Conservation (phyloP, 2,329 filamentous ascomycete genomes). For the Aspergillus phoenicis region DNA sequence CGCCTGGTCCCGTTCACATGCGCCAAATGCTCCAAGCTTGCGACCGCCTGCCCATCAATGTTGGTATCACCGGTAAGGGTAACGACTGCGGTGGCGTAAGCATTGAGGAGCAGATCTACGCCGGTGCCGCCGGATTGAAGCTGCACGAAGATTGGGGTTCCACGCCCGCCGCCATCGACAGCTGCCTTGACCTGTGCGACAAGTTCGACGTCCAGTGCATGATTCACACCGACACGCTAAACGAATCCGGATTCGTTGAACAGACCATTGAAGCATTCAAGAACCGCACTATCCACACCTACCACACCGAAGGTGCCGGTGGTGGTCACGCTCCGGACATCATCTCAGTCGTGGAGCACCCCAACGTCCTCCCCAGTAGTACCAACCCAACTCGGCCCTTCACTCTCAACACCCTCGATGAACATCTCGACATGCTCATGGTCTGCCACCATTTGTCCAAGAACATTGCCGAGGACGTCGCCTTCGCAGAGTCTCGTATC, state of each 20-base stretch:
- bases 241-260: constrained; percentile 97
- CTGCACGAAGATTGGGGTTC: constrained; percentile 95
- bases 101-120: constrained; percentile 76
- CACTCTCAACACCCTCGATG: constrained; percentile 89
- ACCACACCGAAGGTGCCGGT: constrained; percentile 94
- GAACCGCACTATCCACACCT: constrained; percentile 87
- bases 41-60: constrained; percentile 79
- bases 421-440: constrained; percentile 98
- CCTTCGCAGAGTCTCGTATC: constrained; percentile 92
- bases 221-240: constrained; percentile 94
- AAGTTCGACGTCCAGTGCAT: constrained; percentile 90
- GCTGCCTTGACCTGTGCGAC: constrained; percentile 82
- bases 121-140: constrained; percentile 88
- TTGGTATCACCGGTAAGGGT: constrained; percentile 91
- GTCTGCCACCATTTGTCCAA: constrained; percentile 92
- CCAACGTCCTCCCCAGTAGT: constrained; percentile 84
- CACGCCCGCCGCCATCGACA: constrained; percentile 88
- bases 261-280: constrained; percentile 85
- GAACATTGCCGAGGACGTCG: constrained; percentile 92
- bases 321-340: constrained; percentile 96
- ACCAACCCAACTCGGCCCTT: constrained; percentile 92
- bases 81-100: constrained; percentile 75
- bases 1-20: constrained; percentile 80
- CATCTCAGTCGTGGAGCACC: constrained; percentile 85
- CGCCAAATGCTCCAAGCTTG: constrained; percentile 86